These are phyloP conservation scores for Laburnicola sp. DNA, from an alignment of 2,329 filamentous ascomycete genomes.

Conservation along the genomic window DNA sequence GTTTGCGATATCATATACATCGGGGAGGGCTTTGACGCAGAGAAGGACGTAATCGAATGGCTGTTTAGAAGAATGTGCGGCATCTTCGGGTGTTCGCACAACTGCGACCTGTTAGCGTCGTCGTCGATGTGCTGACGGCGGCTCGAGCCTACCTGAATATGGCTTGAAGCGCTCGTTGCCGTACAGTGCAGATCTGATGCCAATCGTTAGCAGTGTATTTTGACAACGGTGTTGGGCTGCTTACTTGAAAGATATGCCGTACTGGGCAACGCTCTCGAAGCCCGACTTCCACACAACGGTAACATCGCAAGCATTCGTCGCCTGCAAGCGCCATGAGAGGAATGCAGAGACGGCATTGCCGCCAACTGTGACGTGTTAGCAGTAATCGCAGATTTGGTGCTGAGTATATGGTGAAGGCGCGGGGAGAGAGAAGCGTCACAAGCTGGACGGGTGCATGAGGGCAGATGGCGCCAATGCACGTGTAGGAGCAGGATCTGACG, in stretches of 20 bases:
- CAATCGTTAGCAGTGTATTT: conserved; percentile 28
- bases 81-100: conserved; percentile 90
- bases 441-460: conserved; percentile 9
- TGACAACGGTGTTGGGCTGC: conserved; percentile 41
- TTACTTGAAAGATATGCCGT: conserved; percentile 98
- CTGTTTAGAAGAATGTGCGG: conserved; percentile 72
- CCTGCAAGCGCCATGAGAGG: conserved; percentile 95
- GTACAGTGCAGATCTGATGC: conserved; percentile 75
- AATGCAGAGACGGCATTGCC: conserved; percentile 97
- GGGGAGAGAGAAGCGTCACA: conserved; percentile 11
- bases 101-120: conserved; percentile 59
- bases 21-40: conserved; percentile 94
- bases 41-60: conserved; percentile 97
- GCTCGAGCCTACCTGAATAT: conserved; percentile 73
- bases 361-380: conserved; percentile 70
- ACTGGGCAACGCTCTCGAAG: conserved; percentile 90
- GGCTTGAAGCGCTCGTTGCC: conserved; percentile 98
- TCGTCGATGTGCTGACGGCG: neutral
- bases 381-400: neutral
- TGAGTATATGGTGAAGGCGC: no score
- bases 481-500: conserved; percentile 35
- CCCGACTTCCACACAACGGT: conserved; percentile 98
- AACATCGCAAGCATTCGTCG: conserved; percentile 97
- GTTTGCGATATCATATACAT: conserved; percentile 93
- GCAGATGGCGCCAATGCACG: conserved; percentile 7